These are phyloP conservation scores for Diaporthe sp. DNA, from an alignment of 2,329 filamentous ascomycete species.

Conservation along the genomic window DNA sequence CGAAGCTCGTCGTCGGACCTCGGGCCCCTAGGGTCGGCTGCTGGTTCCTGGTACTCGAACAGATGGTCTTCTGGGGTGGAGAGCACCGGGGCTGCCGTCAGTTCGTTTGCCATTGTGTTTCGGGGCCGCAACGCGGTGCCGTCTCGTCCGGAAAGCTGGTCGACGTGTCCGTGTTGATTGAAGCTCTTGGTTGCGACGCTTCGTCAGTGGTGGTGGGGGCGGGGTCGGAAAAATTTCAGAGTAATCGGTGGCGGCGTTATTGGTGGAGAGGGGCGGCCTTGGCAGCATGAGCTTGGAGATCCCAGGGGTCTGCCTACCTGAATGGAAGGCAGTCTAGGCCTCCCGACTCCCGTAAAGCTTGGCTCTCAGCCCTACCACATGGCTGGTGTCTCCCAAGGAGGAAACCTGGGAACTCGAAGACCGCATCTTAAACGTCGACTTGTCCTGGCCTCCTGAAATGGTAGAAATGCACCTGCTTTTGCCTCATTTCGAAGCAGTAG, in stretches of 20 bases:
- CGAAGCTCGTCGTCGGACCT: constrained; percentile 76
- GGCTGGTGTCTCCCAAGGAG: background rate
- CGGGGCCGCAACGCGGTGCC: background rate
- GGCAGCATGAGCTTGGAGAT: constrained; percentile 27
- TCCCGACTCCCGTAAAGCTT: constrained; percentile 33
- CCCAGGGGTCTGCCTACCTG: constrained; percentile 33
- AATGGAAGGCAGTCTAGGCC: constrained; percentile 13
- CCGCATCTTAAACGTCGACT: background rate
- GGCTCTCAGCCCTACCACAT: constrained; percentile 34
- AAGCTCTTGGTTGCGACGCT: background rate
- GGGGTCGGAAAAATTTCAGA: constrained; percentile 36
- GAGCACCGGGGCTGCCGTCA: constrained; percentile 70
- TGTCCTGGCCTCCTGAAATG: background rate
- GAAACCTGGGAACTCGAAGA: background rate
- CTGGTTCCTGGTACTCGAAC: constrained; percentile 65
- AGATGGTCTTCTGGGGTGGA: constrained; percentile 75
- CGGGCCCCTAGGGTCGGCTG: constrained; percentile 46
- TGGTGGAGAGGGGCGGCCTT: constrained; percentile 24
- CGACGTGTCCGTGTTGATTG: background rate
- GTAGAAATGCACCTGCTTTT: background rate
- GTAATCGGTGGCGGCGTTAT: constrained; percentile 24
- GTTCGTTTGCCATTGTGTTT: constrained; percentile 60
- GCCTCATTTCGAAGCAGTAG: background rate
- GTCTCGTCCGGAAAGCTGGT: constrained; percentile 13
- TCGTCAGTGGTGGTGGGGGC: constrained; percentile 35